Evolutionary conservation across 2,329 filamentous ascomycete genomes (phyloP).

Genomic region (Trichoderma endophyticum): DNA sequence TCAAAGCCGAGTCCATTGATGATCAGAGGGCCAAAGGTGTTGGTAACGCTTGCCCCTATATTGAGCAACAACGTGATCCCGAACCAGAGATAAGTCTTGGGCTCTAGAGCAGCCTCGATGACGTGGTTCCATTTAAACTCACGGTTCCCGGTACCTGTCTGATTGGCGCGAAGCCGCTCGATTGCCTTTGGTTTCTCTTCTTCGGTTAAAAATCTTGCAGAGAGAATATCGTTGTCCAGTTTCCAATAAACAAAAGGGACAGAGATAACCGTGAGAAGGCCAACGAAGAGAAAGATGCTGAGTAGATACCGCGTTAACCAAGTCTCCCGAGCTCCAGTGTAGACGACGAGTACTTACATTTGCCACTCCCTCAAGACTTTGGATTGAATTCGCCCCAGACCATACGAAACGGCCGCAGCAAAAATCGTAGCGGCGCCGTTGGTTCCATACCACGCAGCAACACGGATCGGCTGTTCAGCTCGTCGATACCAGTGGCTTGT

Average conservation of each 20-base stretch:
- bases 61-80: conserved; percentile 60
- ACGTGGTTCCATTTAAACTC: conserved; percentile 67
- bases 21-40: conserved; percentile 64
- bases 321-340: not conserved
- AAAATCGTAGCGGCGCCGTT: conserved; percentile 57
- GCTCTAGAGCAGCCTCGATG: conserved; percentile 46
- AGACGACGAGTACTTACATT: conserved; percentile 19
- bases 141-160: conserved; percentile 70
- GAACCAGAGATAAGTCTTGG: conserved; percentile 58
- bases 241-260: conserved; percentile 57
- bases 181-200: conserved; percentile 66
- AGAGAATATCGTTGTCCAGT: conserved; percentile 57
- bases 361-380: conserved; percentile 25
- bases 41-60: conserved; percentile 60
- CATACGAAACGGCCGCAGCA: conserved; percentile 55
- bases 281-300: conserved; percentile 56
- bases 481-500: conserved; percentile 48
- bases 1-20: conserved; percentile 59
- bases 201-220: conserved; percentile 57
- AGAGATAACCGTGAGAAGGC: conserved; percentile 56
- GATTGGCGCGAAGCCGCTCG: conserved; percentile 69
- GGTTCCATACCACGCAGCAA: conserved; percentile 65
- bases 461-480: conserved; percentile 58
- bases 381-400: conserved; percentile 50
- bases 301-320: not conserved